Percentiles rank a stretch among this genome's conserved stretches.
Evolutionary conservation across 441 rosid species (phyloP).

Genomic region (Melastoma candidum): DNA sequence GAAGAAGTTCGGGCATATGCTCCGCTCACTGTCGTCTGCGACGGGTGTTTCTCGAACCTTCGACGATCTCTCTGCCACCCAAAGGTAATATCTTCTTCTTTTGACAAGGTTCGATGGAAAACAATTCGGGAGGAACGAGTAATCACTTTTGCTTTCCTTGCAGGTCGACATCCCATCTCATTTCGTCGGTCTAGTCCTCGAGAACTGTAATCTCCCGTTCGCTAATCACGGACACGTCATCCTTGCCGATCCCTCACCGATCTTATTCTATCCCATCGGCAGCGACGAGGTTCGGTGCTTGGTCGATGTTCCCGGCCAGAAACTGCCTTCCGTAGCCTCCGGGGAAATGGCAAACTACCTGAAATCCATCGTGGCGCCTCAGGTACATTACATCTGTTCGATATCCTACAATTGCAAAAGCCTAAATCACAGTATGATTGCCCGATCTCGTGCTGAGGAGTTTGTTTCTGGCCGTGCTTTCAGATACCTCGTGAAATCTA

Average conservation of each 20-base stretch:
- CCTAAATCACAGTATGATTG: no score
- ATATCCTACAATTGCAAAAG: no score
- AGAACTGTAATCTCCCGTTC: slow-evolving; percentile 21
- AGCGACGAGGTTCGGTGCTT: slow-evolving; percentile 22
- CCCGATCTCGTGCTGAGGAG: no score
- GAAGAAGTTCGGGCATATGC: slow-evolving; percentile 13
- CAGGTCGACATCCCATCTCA: slow-evolving; percentile 23
- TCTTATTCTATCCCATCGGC: slow-evolving; percentile 22
- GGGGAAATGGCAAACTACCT: slow-evolving; percentile 21
- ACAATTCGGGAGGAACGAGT: background rate
- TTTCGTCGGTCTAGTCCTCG: slow-evolving; percentile 18
- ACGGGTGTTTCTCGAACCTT: slow-evolving; percentile 13
- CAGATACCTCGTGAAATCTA: slow-evolving; percentile 24
- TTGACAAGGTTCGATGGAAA: background rate
- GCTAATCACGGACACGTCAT: slow-evolving; percentile 19
- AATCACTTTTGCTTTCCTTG: background rate
- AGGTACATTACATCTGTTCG: slow-evolving; percentile 7
- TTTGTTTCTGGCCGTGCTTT: background rate
- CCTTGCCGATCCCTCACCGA: slow-evolving; percentile 19
- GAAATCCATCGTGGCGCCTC: slow-evolving; percentile 17
- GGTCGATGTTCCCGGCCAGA: slow-evolving; percentile 23
- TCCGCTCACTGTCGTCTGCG: slow-evolving; percentile 14
- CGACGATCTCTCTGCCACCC: slow-evolving; percentile 17
- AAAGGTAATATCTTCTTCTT: slow-evolving; percentile 4
- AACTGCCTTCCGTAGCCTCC: slow-evolving; percentile 21